A percentile compares a stretch with the other conserved stretches of the same genome.
These are phyloP conservation scores for Exophiala aquamarina DNA, from an alignment of 2,329 filamentous ascomycete genomes.

Conservation along the genomic window DNA sequence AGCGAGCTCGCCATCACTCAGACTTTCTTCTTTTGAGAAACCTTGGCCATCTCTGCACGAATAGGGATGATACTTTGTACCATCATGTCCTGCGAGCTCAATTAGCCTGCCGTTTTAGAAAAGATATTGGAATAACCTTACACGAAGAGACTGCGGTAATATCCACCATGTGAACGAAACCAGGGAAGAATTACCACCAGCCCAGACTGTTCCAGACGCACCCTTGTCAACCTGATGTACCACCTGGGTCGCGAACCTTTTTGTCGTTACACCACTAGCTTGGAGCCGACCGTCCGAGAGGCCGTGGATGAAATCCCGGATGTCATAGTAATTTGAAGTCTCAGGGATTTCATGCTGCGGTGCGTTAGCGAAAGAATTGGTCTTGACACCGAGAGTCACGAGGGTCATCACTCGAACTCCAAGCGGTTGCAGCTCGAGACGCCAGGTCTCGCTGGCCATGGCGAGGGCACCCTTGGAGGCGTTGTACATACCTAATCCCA, in stretches of 20 bases:
- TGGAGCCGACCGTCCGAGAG: constrained; percentile 15
- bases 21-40: background rate
- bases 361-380: constrained; percentile 13
- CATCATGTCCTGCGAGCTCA: background rate
- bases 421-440: constrained; percentile 19
- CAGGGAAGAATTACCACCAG: constrained; percentile 9
- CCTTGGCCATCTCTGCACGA: background rate
- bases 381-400: constrained; percentile 17
- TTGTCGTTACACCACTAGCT: constrained; percentile 10
- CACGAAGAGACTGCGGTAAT: constrained; percentile 4
- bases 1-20: too few species aligned
- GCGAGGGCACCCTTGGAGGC: constrained; percentile 18
- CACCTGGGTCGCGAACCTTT: constrained; percentile 15
- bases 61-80: background rate
- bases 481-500: constrained; percentile 16
- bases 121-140: too few species aligned
- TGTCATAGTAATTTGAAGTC: constrained; percentile 15
- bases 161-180: constrained; percentile 9
- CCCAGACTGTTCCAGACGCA: constrained; percentile 15
- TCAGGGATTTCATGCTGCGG: constrained; percentile 9
- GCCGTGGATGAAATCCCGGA: constrained; percentile 13
- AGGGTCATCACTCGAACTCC: constrained; percentile 20
- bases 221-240: constrained; percentile 19
- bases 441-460: constrained; percentile 18
- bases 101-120: too few species aligned